Percentiles rank a stretch among this genome's conserved stretches.
Conservation (phyloP, 2,329 filamentous ascomycete genomes). For the Purpureocillium lavendulum region DNA sequence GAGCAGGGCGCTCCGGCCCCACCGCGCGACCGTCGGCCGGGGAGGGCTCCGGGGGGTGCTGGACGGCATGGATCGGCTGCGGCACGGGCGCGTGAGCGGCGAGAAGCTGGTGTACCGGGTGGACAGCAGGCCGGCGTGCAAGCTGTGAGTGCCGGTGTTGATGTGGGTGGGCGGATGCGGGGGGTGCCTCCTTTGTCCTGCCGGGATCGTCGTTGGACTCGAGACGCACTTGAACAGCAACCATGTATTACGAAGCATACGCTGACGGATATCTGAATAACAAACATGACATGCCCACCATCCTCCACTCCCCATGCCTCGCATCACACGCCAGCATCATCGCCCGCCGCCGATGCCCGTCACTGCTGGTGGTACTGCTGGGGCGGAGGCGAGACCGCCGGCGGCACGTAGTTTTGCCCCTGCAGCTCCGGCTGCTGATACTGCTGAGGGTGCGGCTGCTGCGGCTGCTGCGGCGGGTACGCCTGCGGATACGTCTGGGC, state of each 20-base stretch:
- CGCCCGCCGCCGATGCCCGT: too few species aligned
- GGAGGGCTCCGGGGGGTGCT: constrained; percentile 25
- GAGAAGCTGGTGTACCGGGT: constrained; percentile 33
- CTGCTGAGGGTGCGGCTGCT: constrained; percentile 1
- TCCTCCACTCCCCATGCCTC: too few species aligned
- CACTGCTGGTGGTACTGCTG: constrained; percentile 4
- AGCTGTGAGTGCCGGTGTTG: too few species aligned
- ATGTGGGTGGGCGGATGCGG: too few species aligned
- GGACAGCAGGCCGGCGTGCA: too few species aligned
- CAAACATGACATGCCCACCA: too few species aligned
- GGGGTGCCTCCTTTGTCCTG: too few species aligned
- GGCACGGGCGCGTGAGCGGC: constrained; percentile 26
- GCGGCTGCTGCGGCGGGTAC: constrained; percentile 9
- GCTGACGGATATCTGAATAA: too few species aligned
- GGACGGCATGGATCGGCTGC: constrained; percentile 22
- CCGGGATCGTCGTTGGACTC: too few species aligned
- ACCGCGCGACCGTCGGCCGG: constrained; percentile 19
- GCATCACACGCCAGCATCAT: too few species aligned
- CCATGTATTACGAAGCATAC: too few species aligned
- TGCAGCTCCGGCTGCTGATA: constrained; percentile 13
- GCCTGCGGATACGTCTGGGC: constrained; percentile 11
- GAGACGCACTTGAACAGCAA: too few species aligned
- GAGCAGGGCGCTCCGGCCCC: constrained; percentile 26
- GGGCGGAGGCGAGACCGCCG: background rate
- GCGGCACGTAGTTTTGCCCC: background rate